These are phyloP conservation scores for Multifurca ochricompacta DNA, from an alignment of 768 basidiomycete genomes.

Conservation along the genomic window DNA sequence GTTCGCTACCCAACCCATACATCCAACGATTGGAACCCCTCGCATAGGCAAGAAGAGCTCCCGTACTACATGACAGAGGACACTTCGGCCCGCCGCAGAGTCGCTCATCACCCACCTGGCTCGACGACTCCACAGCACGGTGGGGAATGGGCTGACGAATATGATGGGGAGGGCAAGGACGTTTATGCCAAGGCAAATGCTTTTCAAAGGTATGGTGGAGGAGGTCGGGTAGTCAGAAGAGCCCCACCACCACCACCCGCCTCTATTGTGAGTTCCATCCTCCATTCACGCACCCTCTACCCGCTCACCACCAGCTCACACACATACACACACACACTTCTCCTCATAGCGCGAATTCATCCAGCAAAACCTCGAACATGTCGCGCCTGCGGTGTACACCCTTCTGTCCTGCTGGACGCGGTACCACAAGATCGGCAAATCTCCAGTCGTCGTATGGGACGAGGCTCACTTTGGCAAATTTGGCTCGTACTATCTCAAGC, in stretches of 20 bases:
- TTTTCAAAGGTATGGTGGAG: conserved; percentile 31
- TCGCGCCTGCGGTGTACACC: conserved; percentile 81
- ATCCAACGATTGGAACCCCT: conserved; percentile 24
- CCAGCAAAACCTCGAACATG: conserved; percentile 69
- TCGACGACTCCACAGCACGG: conserved; percentile 22
- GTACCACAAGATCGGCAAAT: conserved; percentile 85
- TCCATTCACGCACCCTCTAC: neutral
- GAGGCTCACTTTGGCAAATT: conserved; percentile 99
- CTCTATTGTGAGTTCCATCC: conserved; percentile 29
- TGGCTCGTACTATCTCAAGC: conserved; percentile 95
- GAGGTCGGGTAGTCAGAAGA: conserved; percentile 45
- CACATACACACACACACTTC: neutral
- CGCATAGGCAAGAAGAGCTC: conserved; percentile 33
- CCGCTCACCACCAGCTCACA: neutral
- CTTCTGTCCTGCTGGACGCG: conserved; percentile 92
- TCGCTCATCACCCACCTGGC: conserved; percentile 30
- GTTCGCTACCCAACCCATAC: conserved; percentile 47
- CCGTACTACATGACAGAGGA: conserved; percentile 49
- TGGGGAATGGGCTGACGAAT: conserved; percentile 29
- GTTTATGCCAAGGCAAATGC: conserved; percentile 40
- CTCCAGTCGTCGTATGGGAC: conserved; percentile 91
- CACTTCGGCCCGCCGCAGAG: conserved; percentile 37
- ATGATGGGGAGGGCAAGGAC: conserved; percentile 62
- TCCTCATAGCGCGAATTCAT: conserved; percentile 58
- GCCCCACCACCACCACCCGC: conserved; percentile 58